Conservation (phyloP, 768 basidiomycete genomes). For the Atractiella rhizophila region DNA sequence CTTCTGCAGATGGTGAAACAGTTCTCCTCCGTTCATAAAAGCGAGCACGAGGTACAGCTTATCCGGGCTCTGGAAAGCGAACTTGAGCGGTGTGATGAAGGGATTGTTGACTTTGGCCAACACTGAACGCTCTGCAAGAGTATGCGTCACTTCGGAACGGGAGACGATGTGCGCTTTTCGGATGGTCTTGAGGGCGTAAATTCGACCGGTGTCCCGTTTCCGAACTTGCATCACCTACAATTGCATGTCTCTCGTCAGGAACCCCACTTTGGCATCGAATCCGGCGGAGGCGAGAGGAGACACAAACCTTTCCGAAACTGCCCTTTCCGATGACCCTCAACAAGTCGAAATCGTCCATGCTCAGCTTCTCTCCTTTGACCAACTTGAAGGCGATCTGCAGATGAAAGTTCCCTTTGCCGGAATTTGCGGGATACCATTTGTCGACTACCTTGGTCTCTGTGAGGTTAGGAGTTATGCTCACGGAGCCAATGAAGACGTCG, state of each 20-base stretch:
- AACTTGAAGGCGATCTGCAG: conserved; percentile 73
- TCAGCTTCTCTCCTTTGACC: conserved; percentile 30
- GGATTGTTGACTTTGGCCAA: conserved; percentile 84
- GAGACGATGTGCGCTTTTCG: conserved; percentile 89
- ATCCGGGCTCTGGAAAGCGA: conserved; percentile 91
- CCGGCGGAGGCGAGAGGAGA: too few species aligned
- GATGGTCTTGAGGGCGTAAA: conserved; percentile 92
- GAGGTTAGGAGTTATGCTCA: conserved; percentile 29
- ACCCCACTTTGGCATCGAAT: too few species aligned
- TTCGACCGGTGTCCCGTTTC: conserved; percentile 81
- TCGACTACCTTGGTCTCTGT: conserved; percentile 38
- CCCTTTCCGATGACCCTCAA: conserved; percentile 95
- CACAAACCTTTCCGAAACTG: conserved; percentile 90
- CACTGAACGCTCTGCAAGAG: conserved; percentile 80
- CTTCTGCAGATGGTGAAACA: conserved; percentile 89
- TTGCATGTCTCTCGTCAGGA: too few species aligned
- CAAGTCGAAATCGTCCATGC: conserved; percentile 81
- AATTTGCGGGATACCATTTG: conserved; percentile 49
- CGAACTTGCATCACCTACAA: conserved; percentile 99
- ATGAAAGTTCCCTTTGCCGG: conserved; percentile 50
- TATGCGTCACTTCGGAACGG: conserved; percentile 89
- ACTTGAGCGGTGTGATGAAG: conserved; percentile 93
- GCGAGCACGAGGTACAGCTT: conserved; percentile 88
- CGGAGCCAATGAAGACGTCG: conserved; percentile 73
- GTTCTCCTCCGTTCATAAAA: conserved; percentile 88